Conservation (phyloP, 805 yeast species). For the Yarrowia yakushimensis region DNA sequence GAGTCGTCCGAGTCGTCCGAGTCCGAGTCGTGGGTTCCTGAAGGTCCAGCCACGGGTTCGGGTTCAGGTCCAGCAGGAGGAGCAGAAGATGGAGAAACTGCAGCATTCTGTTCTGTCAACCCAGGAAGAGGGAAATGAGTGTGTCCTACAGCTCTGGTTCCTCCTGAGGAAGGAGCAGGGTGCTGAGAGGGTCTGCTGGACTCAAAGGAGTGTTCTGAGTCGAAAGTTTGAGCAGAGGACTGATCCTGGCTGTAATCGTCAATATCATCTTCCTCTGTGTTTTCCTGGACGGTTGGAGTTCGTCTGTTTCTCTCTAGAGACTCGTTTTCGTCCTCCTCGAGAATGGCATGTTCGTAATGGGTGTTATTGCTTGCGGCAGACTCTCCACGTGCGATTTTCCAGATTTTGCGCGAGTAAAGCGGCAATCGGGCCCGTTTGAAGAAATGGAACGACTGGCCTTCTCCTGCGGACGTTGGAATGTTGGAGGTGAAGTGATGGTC, state of each 20-base stretch:
- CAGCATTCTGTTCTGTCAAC: not conserved
- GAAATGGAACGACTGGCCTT: constrained; percentile 10
- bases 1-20: not conserved
- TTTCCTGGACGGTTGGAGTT: constrained; percentile 8
- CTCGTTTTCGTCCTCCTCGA: constrained; percentile 28
- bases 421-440: constrained; percentile 2
- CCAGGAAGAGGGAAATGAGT: not conserved
- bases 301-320: constrained; percentile 21
- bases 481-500: constrained; percentile 20
- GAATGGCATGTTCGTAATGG: constrained; percentile 9
- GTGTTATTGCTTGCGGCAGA: constrained; percentile 14
- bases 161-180: not conserved
- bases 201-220: not conserved
- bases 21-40: not conserved
- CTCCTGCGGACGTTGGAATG: constrained; percentile 14
- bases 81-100: not conserved
- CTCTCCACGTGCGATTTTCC: constrained; percentile 21
- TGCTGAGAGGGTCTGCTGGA: not conserved
- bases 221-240: not conserved
- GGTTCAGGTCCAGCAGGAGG: not conserved
- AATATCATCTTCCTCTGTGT: not conserved
- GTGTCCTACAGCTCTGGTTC: not conserved
- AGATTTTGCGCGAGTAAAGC: constrained; percentile 13
- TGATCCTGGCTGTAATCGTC: not conserved
- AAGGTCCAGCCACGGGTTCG: constrained; percentile 1